phyloP scores from a whole-genome alignment of 2,329 filamentous ascomycete genomes.

The Phaeophleospora eucalypticola region DNA sequence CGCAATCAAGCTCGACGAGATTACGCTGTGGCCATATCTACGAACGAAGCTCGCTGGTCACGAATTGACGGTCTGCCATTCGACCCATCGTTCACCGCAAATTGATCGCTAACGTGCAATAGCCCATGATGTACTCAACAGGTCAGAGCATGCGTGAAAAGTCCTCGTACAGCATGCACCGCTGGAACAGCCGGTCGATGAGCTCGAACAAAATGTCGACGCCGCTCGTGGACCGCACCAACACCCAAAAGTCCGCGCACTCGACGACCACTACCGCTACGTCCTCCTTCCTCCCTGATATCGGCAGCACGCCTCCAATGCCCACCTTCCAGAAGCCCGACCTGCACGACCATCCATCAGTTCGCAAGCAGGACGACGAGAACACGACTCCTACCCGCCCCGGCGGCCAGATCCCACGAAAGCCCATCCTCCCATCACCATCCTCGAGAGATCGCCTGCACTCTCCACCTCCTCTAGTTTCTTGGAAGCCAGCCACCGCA shows the following conservation, averaged over 20 bases:
- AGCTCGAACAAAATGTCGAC: conserved; percentile 9
- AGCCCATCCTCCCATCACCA: background rate
- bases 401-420: background rate
- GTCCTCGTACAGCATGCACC: conserved; percentile 11
- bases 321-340: conserved; percentile 29
- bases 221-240: conserved; percentile 21
- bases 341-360: conserved; percentile 6
- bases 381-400: conserved; percentile 10
- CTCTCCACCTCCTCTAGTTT: background rate
- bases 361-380: conserved; percentile 2
- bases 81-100: no score
- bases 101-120: background rate
- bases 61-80: no score
- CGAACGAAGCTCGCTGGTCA: background rate
- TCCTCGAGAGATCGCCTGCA: background rate
- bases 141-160: background rate
- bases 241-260: conserved; percentile 16
- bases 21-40: background rate
- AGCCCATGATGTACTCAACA: conserved; percentile 18
- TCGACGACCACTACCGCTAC: conserved; percentile 20
- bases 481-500: background rate
- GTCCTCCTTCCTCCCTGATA: conserved; percentile 25
- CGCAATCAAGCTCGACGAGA: no score
- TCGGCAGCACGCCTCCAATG: conserved; percentile 30
- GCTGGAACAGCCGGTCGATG: conserved; percentile 19